Evolutionary conservation across 345 rosid genomes (phyloP), one percentile per base, ranked within the genome.

Genomic region (Corymbia maculata): DNA sequence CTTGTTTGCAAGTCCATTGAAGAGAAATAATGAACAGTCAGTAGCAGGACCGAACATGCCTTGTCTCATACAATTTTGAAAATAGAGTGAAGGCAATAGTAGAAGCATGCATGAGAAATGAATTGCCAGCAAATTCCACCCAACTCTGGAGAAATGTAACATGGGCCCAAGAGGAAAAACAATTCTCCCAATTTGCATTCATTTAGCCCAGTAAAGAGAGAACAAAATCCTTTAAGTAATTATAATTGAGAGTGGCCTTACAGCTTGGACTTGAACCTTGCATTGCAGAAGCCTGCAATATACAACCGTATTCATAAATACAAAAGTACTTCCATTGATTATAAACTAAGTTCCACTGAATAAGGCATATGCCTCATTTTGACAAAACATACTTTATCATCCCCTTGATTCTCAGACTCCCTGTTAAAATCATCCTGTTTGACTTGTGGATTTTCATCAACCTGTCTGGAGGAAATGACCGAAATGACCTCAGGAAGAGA

Each of bases 371-470:
- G 61, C 47, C 21, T 55, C 32, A 42, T 70, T 30, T 51, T 2
- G 13, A 68, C 55, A 70, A 32, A 32, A 89, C 90, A 50, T 61
- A 89, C 88, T 80, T 64, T 86, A 42, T 79, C 17, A 14, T 11
- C 70, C 61, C 52, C 68, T 8, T 42, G 52, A 79, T 51, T 42
- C 64, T 89, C 66, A 87, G 86, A 59, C 36, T n/a, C 53, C 75
- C 85, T 64, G 32, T 32, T n/a, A 36, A 22, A 66, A n/a, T 87
- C 28, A 52, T 47, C 45, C 82, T 24, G 16, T 82, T 80, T 86
- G 82, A 61, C 64, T 55, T 80, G 82, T 82, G 84, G 87, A 45
- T 82, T 88, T 79, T 89, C 90, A 79, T 89, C 45, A 42, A 64
- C 51, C 80, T 59, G 86, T 42, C 90, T 89, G 90, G 51, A 79